Percentiles rank a stretch among this genome's conserved stretches.
These are phyloP conservation scores for Curvularia lunata DNA, from an alignment of 2,329 filamentous ascomycete species.

Conservation along the genomic window DNA sequence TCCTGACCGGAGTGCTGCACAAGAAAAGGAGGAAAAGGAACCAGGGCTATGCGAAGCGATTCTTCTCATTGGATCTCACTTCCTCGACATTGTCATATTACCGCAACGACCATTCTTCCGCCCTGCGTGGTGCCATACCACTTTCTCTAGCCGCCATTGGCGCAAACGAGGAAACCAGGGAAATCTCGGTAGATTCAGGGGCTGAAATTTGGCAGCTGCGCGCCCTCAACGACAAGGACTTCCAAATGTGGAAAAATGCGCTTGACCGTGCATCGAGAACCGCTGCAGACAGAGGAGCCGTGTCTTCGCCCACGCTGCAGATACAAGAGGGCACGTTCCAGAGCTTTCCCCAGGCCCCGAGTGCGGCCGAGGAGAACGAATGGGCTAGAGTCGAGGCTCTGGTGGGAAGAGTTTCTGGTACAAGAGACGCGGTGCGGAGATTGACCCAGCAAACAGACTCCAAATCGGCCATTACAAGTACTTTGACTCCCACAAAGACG, in stretches of 20 bases:
- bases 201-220: conserved; percentile 96
- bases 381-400: conserved; percentile 87
- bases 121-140: conserved; percentile 88
- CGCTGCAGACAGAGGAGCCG: conserved; percentile 29
- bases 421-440: conserved; percentile 84
- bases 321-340: conserved; percentile 35
- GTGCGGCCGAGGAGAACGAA: conserved; percentile 72
- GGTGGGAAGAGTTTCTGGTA: conserved; percentile 84
- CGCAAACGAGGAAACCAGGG: conserved; percentile 83
- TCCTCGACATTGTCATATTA: conserved; percentile 97
- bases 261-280: conserved; percentile 78
- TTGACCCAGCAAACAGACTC: conserved; percentile 84
- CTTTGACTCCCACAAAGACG: conserved; percentile 42
- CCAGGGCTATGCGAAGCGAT: conserved; percentile 89
- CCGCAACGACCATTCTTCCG: conserved; percentile 90
- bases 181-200: conserved; percentile 96
- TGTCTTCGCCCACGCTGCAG: conserved; percentile 40
- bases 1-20: conserved; percentile 83
- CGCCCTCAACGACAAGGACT: conserved; percentile 82
- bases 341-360: conserved; percentile 25
- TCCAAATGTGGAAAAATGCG: conserved; percentile 83
- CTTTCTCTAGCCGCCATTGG: conserved; percentile 89
- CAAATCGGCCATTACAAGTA: conserved; percentile 57
- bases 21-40: conserved; percentile 93
- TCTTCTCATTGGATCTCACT: conserved; percentile 94